A percentile compares a stretch with the other conserved stretches of the same genome.
These are phyloP conservation scores for Sonneratia caseolaris DNA, from an alignment of 345 rosid genomes.

Conservation along the genomic window DNA sequence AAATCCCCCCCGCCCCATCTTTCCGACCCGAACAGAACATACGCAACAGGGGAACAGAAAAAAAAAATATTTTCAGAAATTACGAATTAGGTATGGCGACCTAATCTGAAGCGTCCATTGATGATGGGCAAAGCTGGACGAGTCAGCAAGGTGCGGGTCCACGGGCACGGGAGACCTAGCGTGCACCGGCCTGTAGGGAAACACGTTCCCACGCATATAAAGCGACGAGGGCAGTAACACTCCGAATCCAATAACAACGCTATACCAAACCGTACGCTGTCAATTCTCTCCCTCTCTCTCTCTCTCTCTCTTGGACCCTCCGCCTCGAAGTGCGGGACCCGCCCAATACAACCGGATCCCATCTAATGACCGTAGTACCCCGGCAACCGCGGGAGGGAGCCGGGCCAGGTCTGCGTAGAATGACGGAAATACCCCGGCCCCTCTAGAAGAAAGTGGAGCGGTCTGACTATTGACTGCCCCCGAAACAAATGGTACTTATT, in stretches of 20 bases:
- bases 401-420: neutral
- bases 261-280: neutral
- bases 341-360: neutral
- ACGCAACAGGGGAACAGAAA: neutral
- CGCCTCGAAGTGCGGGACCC: conserved; percentile 1
- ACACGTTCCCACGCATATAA: neutral
- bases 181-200: neutral
- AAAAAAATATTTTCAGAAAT: neutral
- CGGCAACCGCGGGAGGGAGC: neutral
- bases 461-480: neutral
- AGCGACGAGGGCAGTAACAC: neutral
- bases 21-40: neutral
- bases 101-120: neutral
- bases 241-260: neutral
- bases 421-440: neutral
- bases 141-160: neutral
- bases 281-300: neutral
- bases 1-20: neutral
- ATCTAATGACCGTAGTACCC: neutral
- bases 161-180: neutral
- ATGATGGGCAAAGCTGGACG: neutral
- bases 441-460: no score
- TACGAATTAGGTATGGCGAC: neutral
- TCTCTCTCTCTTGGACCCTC: neutral
- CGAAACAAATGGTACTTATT: neutral